A percentile compares a stretch with the other conserved stretches of the same genome.
Evolutionary conservation across 148 eudicot species (phyloP).

Genomic region (Agrostemma githago): DNA sequence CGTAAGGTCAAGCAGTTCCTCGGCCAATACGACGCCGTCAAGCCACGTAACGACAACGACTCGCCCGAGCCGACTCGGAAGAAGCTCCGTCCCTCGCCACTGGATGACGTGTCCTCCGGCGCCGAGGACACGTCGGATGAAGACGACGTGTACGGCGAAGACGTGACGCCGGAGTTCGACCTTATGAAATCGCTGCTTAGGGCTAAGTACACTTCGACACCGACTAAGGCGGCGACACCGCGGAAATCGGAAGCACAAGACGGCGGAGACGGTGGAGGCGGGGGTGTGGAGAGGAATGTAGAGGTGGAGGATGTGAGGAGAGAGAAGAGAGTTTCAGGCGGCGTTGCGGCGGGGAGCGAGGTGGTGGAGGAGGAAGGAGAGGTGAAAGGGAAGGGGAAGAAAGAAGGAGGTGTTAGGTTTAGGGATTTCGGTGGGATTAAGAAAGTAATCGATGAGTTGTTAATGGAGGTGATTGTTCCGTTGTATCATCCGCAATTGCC

Average conservation of each 20-base stretch:
- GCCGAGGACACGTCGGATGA: slow-evolving; percentile 21
- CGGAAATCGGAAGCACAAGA: slow-evolving; percentile 23
- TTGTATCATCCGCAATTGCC: slow-evolving; percentile 51
- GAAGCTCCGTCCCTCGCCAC: neutral
- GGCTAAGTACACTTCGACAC: slow-evolving; percentile 5
- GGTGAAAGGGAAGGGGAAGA: slow-evolving; percentile 21
- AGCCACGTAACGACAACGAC: neutral
- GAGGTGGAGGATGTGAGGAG: slow-evolving; percentile 14
- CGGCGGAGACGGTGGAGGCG: slow-evolving; percentile 19
- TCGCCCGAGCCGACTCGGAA: neutral
- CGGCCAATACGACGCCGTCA: neutral
- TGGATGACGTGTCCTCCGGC: neutral
- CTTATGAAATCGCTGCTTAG: slow-evolving; percentile 61
- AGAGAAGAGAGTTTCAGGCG: neutral
- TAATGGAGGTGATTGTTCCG: slow-evolving; percentile 69
- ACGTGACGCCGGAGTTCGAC: slow-evolving; percentile 47
- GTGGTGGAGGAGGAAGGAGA: neutral
- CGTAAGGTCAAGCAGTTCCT: slow-evolving; percentile 18
- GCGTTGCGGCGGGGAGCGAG: slow-evolving; percentile 12
- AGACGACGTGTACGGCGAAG: slow-evolving; percentile 17
- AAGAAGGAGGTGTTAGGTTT: slow-evolving; percentile 43
- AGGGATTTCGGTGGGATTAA: slow-evolving; percentile 76
- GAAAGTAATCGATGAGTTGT: slow-evolving; percentile 50
- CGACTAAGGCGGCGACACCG: slow-evolving; percentile 6
- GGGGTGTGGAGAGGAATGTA: neutral